These are phyloP conservation scores for Hymenoscyphus infarciens DNA, from an alignment of 2,329 filamentous ascomycete species.

Conservation along the genomic window DNA sequence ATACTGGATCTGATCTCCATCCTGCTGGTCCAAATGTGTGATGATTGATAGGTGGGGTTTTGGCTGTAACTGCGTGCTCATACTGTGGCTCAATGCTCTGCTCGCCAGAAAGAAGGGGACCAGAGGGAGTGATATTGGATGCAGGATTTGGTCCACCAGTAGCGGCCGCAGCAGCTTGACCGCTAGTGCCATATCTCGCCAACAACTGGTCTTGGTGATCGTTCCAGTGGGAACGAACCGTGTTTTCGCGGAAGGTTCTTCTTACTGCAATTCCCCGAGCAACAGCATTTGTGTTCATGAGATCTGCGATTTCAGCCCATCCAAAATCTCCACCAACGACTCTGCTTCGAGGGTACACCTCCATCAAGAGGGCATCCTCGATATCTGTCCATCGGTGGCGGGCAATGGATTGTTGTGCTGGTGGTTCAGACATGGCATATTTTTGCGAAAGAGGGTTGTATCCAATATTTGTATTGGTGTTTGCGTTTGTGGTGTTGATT, in stretches of 20 bases:
- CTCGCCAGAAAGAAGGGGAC: background rate
- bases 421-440: background rate
- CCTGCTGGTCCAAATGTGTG: background rate
- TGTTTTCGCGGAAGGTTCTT: background rate
- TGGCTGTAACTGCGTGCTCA: background rate
- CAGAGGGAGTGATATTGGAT: background rate
- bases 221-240: constrained; percentile 1
- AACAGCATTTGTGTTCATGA: background rate
- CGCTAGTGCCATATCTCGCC: background rate
- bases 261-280: background rate
- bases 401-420: too few relatives aligned
- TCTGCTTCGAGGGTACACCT: background rate
- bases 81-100: background rate
- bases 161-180: background rate
- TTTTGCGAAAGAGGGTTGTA: background rate
- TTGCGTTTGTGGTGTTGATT: background rate
- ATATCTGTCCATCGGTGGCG: background rate
- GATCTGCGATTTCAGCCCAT: background rate
- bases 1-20: background rate
- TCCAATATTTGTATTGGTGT: background rate
- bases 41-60: background rate
- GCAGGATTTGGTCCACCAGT: background rate
- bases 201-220: background rate
- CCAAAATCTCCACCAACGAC: background rate
- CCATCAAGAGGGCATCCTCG: background rate